phyloP scores from a whole-genome alignment of 805 yeast genomes.

The Kregervanrija delftensis region DNA sequence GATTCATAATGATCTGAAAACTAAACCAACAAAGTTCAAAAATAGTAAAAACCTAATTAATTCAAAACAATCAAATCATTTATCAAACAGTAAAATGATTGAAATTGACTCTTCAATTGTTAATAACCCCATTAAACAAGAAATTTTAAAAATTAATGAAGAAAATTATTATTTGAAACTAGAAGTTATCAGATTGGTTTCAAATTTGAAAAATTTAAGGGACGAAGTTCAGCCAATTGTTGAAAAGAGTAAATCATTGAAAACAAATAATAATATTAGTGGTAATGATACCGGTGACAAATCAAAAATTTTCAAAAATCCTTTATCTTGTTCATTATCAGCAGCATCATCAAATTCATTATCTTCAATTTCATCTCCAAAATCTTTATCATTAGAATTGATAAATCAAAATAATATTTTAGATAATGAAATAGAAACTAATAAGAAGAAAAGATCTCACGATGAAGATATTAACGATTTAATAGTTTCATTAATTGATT shows the following conservation, averaged over 20 bases:
- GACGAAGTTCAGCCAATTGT: conserved; percentile 1
- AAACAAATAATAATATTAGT: not conserved
- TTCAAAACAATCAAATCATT: not conserved
- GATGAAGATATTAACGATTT: conserved; percentile 31
- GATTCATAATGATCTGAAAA: not conserved
- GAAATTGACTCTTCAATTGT: conserved; percentile 18
- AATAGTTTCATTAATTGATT: conserved; percentile 28
- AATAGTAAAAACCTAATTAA: too few species aligned
- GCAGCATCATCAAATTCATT: conserved; percentile 6
- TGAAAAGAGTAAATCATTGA: not conserved
- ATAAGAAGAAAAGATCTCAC: conserved; percentile 18
- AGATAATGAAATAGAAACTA: not conserved
- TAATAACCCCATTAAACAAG: conserved; percentile 30
- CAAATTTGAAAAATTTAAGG: conserved; percentile 34
- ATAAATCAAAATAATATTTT: not conserved
- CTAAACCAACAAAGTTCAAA: conserved; percentile 6
- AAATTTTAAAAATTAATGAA: conserved; percentile 35
- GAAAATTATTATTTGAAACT: conserved; percentile 38
- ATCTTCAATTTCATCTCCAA: conserved; percentile 1
- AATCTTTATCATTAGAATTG: not conserved
- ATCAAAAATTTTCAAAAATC: not conserved
- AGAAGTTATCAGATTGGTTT: conserved; percentile 38
- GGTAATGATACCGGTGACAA: not conserved
- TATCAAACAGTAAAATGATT: conserved; percentile 4
- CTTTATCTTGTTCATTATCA: not conserved